Conservation (phyloP, 257 asterid species). For the Hygrophila difformis region DNA sequence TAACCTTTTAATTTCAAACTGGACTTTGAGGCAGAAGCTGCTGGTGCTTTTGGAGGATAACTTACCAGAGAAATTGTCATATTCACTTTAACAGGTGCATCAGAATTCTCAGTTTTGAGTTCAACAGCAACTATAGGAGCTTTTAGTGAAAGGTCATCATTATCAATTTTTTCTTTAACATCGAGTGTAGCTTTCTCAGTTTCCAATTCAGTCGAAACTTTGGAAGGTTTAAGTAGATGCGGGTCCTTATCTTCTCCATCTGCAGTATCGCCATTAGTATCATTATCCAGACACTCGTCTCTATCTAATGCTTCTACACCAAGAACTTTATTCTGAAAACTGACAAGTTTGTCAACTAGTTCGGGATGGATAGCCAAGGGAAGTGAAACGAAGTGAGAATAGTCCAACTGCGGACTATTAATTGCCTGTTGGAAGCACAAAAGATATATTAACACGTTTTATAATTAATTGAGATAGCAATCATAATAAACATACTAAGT, state of each 20-base stretch:
- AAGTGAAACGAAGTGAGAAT: slow-evolving; percentile 94
- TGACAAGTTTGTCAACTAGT: slow-evolving; percentile 66
- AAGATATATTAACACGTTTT: slow-evolving; percentile 5
- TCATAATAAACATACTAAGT: neutral
- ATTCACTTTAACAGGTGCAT: slow-evolving; percentile 20
- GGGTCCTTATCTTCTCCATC: slow-evolving; percentile 25
- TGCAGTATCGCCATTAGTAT: slow-evolving; percentile 27
- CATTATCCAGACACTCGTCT: slow-evolving; percentile 25
- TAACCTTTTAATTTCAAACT: slow-evolving; percentile 39
- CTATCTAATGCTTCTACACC: slow-evolving; percentile 32
- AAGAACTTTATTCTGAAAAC: slow-evolving; percentile 65
- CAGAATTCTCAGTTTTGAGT: slow-evolving; percentile 28
- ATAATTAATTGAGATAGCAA: neutral
- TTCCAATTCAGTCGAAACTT: slow-evolving; percentile 23
- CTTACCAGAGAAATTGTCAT: slow-evolving; percentile 42
- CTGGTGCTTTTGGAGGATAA: slow-evolving; percentile 38
- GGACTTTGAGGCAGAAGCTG: slow-evolving; percentile 25
- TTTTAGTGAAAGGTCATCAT: slow-evolving; percentile 15
- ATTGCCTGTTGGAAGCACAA: slow-evolving; percentile 49
- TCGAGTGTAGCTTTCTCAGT: slow-evolving; percentile 27
- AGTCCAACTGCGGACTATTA: slow-evolving; percentile 65
- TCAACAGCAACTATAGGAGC: slow-evolving; percentile 27
- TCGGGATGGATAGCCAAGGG: slow-evolving; percentile 84
- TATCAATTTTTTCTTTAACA: too few relatives aligned
- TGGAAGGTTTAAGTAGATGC: slow-evolving; percentile 19